phyloP scores from a whole-genome alignment of 305 asterid genomes.

The Rubia peregrina region DNA sequence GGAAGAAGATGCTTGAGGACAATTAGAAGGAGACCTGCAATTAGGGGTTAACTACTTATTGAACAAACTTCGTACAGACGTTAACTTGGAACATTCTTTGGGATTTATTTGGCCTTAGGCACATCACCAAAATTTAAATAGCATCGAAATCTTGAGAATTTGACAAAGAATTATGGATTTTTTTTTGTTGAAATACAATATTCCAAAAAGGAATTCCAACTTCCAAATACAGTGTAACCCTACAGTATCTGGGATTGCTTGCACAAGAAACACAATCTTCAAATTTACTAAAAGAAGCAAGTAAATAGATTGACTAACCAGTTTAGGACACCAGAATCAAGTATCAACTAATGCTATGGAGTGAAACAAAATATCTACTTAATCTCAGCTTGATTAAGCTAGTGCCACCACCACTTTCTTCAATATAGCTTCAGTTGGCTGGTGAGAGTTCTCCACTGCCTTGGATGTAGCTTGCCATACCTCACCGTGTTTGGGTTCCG shows the following conservation, averaged over 20 bases:
- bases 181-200: background rate
- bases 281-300: background rate
- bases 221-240: too few relatives aligned
- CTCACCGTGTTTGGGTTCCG: slow-evolving; percentile 94
- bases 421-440: slow-evolving; percentile 62
- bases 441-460: slow-evolving; percentile 92
- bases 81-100: background rate
- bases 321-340: background rate
- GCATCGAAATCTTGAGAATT: background rate
- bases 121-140: background rate
- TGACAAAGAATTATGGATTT: too few relatives aligned
- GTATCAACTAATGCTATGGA: background rate
- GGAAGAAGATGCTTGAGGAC: background rate
- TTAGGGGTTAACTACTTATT: background rate
- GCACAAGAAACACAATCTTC: background rate
- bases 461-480: slow-evolving; percentile 79
- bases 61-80: background rate
- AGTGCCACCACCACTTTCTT: slow-evolving; percentile 76
- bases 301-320: background rate
- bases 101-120: background rate
- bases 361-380: slow-evolving; percentile 16
- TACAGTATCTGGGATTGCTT: background rate
- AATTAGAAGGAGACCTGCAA: background rate
- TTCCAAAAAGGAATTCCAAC: too few relatives aligned
- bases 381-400: slow-evolving; percentile 56